Percentiles rank a stretch among this genome's conserved stretches.
Evolutionary conservation across 1,139 yeast species (phyloP).

Genomic region (Geotrichum restrictum): DNA sequence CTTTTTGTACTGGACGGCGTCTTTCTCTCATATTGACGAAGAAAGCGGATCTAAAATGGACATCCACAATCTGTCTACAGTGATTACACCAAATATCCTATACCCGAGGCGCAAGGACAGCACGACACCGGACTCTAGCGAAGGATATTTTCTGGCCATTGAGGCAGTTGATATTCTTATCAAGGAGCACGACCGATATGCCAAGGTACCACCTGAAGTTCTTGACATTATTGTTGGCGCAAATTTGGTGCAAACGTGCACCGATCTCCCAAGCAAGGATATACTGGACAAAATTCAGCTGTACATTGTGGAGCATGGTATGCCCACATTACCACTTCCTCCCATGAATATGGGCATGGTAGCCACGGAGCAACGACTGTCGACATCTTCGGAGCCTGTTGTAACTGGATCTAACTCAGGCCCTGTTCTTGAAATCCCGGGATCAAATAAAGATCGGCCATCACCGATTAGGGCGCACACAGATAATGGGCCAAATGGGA

Average conservation of each 20-base stretch:
- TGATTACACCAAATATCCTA: conserved; percentile 86
- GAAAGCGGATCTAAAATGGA: conserved; percentile 89
- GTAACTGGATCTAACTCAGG: neutral
- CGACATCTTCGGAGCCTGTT: conserved; percentile 2
- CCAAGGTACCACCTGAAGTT: conserved; percentile 62
- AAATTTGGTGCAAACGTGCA: neutral
- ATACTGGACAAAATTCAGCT: conserved; percentile 32
- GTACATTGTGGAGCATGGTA: conserved; percentile 21
- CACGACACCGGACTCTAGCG: conserved; percentile 48
- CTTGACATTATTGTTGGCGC: conserved; percentile 29
- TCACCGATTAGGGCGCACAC: conserved; percentile 10
- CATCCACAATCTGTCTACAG: conserved; percentile 90
- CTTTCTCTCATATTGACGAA: conserved; percentile 69
- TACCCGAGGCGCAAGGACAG: conserved; percentile 40
- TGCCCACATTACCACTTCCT: neutral
- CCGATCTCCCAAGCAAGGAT: conserved; percentile 33
- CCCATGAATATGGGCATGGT: neutral
- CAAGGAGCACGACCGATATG: conserved; percentile 74
- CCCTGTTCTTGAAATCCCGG: neutral
- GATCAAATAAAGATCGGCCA: neutral
- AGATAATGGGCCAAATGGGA: conserved; percentile 5
- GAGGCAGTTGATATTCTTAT: conserved; percentile 86
- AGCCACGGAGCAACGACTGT: conserved; percentile 3
- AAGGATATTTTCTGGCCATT: conserved; percentile 71
- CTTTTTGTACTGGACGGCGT: conserved; percentile 92